phyloP scores from a whole-genome alignment of 352 stramenopile genomes.

The Phytophthora sojae region DNA sequence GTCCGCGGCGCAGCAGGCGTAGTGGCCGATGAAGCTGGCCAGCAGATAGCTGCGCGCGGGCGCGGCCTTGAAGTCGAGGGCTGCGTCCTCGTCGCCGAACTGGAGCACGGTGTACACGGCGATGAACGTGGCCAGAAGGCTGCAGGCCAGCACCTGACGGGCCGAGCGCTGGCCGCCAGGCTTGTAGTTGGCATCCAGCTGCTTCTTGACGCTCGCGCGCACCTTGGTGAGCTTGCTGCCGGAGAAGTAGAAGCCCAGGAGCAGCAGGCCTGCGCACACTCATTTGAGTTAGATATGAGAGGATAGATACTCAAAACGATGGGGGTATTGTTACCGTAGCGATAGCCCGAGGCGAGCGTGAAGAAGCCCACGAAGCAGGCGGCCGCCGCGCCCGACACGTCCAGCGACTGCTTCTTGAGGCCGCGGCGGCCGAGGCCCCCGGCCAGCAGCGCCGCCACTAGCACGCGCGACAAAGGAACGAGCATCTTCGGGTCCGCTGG shows the following conservation, averaged over 20 bases:
- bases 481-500: constrained; percentile 3
- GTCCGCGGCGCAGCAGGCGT: constrained; percentile 93
- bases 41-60: constrained; percentile 59
- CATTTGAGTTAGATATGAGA: constrained; percentile 2
- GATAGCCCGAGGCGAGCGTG: constrained; percentile 68
- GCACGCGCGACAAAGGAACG: constrained; percentile 38
- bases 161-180: constrained; percentile 80
- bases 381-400: constrained; percentile 59
- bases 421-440: constrained; percentile 51
- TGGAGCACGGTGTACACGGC: constrained; percentile 55
- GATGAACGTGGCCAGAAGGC: constrained; percentile 68
- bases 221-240: constrained; percentile 89
- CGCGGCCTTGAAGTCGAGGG: constrained; percentile 47
- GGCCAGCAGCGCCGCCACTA: constrained; percentile 55
- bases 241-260: constrained; percentile 89
- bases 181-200: constrained; percentile 81
- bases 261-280: constrained; percentile 53
- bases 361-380: constrained; percentile 75
- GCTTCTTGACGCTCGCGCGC: constrained; percentile 57
- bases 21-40: constrained; percentile 91
- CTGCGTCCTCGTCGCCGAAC: constrained; percentile 51
- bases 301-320: not conserved
- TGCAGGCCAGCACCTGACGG: constrained; percentile 82
- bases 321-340: constrained; percentile 53
- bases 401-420: constrained; percentile 76